These are phyloP conservation scores for Drosera spatulata DNA, from an alignment of 179 eudicot species.

Conservation along the genomic window DNA sequence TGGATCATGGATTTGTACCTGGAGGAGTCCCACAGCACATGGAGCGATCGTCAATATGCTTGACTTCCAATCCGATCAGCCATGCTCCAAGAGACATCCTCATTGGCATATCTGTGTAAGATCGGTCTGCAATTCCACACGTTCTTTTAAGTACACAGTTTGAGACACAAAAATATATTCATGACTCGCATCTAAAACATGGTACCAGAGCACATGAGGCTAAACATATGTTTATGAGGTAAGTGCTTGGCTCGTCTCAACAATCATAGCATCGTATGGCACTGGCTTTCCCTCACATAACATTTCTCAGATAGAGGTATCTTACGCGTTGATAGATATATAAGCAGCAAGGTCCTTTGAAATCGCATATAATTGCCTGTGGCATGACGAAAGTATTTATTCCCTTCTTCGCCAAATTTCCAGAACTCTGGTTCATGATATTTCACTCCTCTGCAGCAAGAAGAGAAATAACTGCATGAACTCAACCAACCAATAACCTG, in stretches of 20 bases:
- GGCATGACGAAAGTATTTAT: conserved; percentile 90
- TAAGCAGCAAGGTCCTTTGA: conserved; percentile 77
- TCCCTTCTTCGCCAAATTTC: conserved; percentile 97
- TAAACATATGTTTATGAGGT: no score
- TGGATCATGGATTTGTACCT: conserved; percentile 21
- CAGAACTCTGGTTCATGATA: conserved; percentile 93
- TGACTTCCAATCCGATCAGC: conserved; percentile 81
- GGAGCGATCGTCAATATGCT: conserved; percentile 67
- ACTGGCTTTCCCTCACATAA: neutral
- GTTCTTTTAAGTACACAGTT: no score
- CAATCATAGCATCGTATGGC: no score
- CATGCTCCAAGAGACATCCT: conserved; percentile 85
- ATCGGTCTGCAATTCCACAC: conserved; percentile 34
- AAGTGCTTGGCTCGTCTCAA: no score
- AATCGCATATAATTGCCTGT: conserved; percentile 87
- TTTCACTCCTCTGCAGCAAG: conserved; percentile 42
- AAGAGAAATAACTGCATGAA: no score
- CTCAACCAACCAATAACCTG: no score
- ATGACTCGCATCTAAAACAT: no score
- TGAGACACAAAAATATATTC: no score
- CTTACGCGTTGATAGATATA: conserved; percentile 63
- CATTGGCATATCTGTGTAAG: conserved; percentile 76
- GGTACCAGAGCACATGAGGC: no score
- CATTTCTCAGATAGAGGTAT: conserved; percentile 1
- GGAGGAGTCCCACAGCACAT: conserved; percentile 95